Conservation (phyloP, 75 land plant genomes). For the Azolla pinnata region DNA sequence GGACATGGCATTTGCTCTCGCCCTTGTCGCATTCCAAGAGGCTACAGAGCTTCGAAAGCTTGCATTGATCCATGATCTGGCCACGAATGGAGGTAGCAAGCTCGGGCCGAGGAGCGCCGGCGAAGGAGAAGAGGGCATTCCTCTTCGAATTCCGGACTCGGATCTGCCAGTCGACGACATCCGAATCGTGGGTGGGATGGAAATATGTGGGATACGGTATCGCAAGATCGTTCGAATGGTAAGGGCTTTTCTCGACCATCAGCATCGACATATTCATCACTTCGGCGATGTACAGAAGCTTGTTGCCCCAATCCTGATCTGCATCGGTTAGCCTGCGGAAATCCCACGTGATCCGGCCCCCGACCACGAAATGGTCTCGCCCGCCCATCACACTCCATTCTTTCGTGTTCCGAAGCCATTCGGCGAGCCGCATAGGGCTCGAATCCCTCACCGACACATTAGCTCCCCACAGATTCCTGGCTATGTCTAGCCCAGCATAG, state of each 20-base stretch:
- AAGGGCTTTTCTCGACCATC: slow-evolving; percentile 86
- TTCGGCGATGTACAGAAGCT: slow-evolving; percentile 77
- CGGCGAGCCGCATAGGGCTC: slow-evolving; percentile 48
- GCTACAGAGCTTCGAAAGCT: slow-evolving; percentile 41
- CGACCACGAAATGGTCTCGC: slow-evolving; percentile 86
- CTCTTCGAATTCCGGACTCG: slow-evolving; percentile 52
- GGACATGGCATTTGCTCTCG: slow-evolving; percentile 78
- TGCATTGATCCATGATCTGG: slow-evolving; percentile 81
- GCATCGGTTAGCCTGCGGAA: slow-evolving; percentile 62
- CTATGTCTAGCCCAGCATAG: slow-evolving; percentile 88
- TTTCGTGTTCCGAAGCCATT: slow-evolving; percentile 63
- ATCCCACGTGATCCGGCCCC: slow-evolving; percentile 97
- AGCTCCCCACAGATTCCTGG: slow-evolving; percentile 79
- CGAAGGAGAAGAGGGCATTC: slow-evolving; percentile 70
- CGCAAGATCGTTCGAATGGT: slow-evolving; percentile 81
- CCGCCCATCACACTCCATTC: slow-evolving; percentile 73
- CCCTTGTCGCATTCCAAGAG: slow-evolving; percentile 76
- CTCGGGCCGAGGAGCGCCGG: slow-evolving; percentile 77
- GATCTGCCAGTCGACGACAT: slow-evolving; percentile 69
- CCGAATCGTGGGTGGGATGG: slow-evolving; percentile 78
- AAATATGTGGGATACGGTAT: slow-evolving; percentile 98
- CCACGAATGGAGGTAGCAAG: slow-evolving; percentile 69
- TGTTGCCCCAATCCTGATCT: slow-evolving; percentile 92
- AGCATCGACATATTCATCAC: slow-evolving; percentile 86
- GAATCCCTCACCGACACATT: slow-evolving; percentile 59